Percentiles rank a stretch among this genome's conserved stretches.
phyloP scores from a whole-genome alignment of 169 alveolate genomes.

The Plasmodium vivax region DNA sequence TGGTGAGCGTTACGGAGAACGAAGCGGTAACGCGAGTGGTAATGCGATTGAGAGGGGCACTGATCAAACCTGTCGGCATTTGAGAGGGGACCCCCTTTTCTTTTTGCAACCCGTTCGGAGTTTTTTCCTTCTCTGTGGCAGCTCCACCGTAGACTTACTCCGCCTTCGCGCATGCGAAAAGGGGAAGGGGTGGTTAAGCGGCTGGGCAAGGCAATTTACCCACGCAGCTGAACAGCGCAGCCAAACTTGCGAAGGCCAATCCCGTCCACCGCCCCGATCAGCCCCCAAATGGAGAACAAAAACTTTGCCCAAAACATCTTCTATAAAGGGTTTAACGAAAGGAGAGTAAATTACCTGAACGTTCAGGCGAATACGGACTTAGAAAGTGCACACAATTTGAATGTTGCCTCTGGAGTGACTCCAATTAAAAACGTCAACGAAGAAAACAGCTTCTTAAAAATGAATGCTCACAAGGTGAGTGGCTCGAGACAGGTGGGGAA shows the following conservation, averaged over 20 bases:
- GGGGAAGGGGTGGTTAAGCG: neutral
- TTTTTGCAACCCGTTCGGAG: neutral
- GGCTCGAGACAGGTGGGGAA: neutral
- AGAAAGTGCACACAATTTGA: neutral
- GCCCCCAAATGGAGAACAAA: constrained; percentile 47
- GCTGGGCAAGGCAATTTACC: no score
- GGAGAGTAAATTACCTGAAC: constrained; percentile 31
- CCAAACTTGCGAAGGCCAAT: neutral
- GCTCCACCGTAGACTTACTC: neutral
- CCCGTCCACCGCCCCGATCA: neutral
- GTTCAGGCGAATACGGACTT: constrained; percentile 1
- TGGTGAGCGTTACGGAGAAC: neutral
- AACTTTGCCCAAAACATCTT: constrained; percentile 25
- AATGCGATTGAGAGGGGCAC: neutral
- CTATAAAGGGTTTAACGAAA: constrained; percentile 59
- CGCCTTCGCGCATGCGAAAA: neutral
- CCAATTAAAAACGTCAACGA: constrained; percentile 27
- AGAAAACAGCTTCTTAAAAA: neutral
- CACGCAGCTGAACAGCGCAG: neutral
- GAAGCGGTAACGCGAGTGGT: neutral
- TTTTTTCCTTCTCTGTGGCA: neutral
- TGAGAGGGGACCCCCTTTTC: neutral
- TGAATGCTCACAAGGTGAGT: constrained; percentile 34
- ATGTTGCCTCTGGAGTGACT: neutral
- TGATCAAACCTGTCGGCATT: neutral